A percentile compares a stretch with the other conserved stretches of the same genome.
These are phyloP conservation scores for Aspergillus hortae DNA, from an alignment of 2,329 filamentous ascomycete species.

Conservation along the genomic window DNA sequence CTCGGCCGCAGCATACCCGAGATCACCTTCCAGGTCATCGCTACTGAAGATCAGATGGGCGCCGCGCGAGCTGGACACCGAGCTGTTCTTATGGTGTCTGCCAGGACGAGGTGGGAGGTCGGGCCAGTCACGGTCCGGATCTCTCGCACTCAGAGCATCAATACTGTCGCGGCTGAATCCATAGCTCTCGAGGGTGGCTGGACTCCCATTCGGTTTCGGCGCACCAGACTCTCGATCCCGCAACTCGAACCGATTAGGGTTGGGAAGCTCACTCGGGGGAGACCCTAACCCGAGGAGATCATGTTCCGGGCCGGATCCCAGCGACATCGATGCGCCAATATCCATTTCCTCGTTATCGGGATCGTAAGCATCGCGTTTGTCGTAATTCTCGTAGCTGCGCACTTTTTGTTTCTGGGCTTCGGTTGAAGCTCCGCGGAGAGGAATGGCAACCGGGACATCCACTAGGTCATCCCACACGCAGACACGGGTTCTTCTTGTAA, in stretches of 20 bases:
- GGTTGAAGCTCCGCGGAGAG: conserved; percentile 78
- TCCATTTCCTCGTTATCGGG: conserved; percentile 82
- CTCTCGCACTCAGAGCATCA: conserved; percentile 28
- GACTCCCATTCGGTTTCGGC: conserved; percentile 29
- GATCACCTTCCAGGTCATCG: conserved; percentile 82
- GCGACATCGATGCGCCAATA: conserved; percentile 68
- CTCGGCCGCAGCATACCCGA: conserved; percentile 90
- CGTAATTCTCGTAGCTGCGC: conserved; percentile 35
- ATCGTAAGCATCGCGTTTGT: conserved; percentile 30
- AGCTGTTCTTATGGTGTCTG: conserved; percentile 35
- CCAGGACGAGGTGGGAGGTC: conserved; percentile 32
- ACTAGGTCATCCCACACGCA: conserved; percentile 98
- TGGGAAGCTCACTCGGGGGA: conserved; percentile 61
- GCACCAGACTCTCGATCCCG: conserved; percentile 34
- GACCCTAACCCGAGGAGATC: conserved; percentile 69
- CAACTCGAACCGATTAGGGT: conserved; percentile 72
- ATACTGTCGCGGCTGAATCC: conserved; percentile 28
- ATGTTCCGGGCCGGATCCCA: conserved; percentile 48
- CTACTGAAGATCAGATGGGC: conserved; percentile 53
- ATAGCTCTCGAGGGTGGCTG: conserved; percentile 29
- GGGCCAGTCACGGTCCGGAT: conserved; percentile 36
- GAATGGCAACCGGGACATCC: conserved; percentile 90
- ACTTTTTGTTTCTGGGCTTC: conserved; percentile 71
- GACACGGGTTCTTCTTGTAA: conserved; percentile 84
- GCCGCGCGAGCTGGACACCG: conserved; percentile 37